phyloP scores from a whole-genome alignment of 2,329 filamentous ascomycete species.

The Lachnellula hyalina region DNA sequence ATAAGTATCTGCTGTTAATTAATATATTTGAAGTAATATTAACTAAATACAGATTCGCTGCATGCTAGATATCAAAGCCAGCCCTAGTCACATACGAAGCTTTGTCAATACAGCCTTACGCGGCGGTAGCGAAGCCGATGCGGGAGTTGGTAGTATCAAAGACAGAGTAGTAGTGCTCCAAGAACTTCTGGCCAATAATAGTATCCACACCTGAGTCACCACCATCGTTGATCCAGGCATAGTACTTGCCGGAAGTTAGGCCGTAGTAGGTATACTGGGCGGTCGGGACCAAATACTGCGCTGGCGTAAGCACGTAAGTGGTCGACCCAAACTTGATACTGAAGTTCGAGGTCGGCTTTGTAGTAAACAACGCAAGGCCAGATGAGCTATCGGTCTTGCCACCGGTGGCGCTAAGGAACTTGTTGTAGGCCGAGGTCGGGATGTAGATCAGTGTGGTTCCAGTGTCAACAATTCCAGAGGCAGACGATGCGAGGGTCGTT shows the following conservation, averaged over 20 bases:
- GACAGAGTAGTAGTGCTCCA: constrained; percentile 30
- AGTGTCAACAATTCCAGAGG: constrained; percentile 70
- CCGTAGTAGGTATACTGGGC: constrained; percentile 25
- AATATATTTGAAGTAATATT: too few species aligned
- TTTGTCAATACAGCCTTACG: constrained; percentile 6
- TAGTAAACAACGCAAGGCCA: constrained; percentile 25
- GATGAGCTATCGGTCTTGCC: constrained; percentile 23
- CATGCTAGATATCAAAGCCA: too few species aligned
- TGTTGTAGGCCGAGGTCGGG: constrained; percentile 38
- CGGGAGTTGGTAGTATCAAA: constrained; percentile 23
- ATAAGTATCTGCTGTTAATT: too few species aligned
- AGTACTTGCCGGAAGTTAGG: constrained; percentile 26
- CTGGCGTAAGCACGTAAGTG: constrained; percentile 28
- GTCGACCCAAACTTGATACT: constrained; percentile 26
- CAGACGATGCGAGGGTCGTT: constrained; percentile 37
- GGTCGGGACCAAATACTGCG: constrained; percentile 26
- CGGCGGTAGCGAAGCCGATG: constrained; percentile 24
- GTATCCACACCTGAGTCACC: constrained; percentile 26
- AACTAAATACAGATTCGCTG: too few species aligned
- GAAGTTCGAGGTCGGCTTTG: constrained; percentile 28
- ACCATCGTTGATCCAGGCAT: constrained; percentile 28
- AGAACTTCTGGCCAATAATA: constrained; percentile 30
- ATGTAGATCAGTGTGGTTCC: constrained; percentile 75
- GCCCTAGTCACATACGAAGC: background rate
- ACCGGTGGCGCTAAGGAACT: constrained; percentile 27